These are phyloP conservation scores for Babesia ovata DNA, from an alignment of 169 alveolate genomes.

Conservation along the genomic window DNA sequence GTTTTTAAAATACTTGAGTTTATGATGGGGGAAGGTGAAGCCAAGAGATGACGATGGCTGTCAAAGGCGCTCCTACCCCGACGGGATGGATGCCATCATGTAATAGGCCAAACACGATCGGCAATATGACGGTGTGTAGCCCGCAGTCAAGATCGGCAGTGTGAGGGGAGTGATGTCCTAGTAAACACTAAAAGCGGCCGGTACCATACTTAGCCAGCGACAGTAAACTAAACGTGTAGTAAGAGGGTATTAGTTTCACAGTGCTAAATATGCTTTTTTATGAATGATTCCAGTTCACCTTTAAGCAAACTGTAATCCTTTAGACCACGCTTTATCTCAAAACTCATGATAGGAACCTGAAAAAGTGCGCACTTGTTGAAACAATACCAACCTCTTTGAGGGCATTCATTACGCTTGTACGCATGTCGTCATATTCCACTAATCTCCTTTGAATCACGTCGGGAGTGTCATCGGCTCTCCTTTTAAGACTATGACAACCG, in stretches of 20 bases:
- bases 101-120: too few relatives aligned
- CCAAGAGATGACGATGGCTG: too few relatives aligned
- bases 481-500: slow-evolving; percentile 35
- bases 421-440: slow-evolving; percentile 7
- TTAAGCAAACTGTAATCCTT: slow-evolving; percentile 12
- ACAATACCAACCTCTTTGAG: slow-evolving; percentile 21
- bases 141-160: too few relatives aligned
- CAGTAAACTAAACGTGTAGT: too few relatives aligned
- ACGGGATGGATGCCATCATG: too few relatives aligned
- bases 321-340: slow-evolving; percentile 39
- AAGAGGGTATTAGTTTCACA: background rate
- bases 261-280: background rate
- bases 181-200: too few relatives aligned
- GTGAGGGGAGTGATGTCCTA: too few relatives aligned
- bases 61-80: too few relatives aligned
- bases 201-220: too few relatives aligned
- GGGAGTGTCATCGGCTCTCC: slow-evolving; percentile 37
- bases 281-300: background rate
- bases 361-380: background rate
- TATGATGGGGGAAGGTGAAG: too few relatives aligned
- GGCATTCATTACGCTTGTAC: background rate
- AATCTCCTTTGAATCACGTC: slow-evolving; percentile 27
- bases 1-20: too few relatives aligned
- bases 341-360: slow-evolving; percentile 38
- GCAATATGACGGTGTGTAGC: too few relatives aligned